Evolutionary conservation across 768 basidiomycete species (phyloP).

Genomic region (Terana coerulea): DNA sequence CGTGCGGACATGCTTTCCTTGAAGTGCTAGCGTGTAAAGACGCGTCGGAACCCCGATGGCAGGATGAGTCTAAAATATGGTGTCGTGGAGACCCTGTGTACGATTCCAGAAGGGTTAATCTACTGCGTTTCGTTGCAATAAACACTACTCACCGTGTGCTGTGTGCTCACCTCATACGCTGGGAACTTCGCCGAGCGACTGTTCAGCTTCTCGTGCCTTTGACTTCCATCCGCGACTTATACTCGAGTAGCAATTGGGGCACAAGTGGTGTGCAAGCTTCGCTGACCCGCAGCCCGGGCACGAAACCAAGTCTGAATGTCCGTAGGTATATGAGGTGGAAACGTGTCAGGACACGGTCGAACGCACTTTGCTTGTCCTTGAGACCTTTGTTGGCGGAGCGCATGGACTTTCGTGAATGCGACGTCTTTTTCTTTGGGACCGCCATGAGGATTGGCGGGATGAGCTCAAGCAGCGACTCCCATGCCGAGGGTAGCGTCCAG

Average conservation of each 20-base stretch:
- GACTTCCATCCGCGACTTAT: conserved; percentile 64
- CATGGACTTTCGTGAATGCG: conserved; percentile 95
- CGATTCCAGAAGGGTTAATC: no score
- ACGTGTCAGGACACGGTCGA: not conserved
- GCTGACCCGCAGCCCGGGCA: conserved; percentile 88
- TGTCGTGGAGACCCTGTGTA: no score
- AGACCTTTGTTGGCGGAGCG: conserved; percentile 90
- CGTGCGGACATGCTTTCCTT: no score
- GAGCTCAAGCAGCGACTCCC: conserved; percentile 59
- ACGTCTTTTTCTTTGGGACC: conserved; percentile 91
- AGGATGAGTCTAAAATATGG: no score
- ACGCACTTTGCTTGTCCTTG: conserved; percentile 87
- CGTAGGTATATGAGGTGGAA: not conserved
- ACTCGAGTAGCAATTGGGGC: conserved; percentile 73
- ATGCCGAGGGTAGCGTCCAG: conserved; percentile 34
- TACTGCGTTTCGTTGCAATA: no score
- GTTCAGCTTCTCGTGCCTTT: conserved; percentile 15
- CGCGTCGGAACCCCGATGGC: no score
- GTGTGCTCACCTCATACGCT: no score
- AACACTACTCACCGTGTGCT: no score
- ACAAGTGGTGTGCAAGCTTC: conserved; percentile 87
- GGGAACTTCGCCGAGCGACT: not conserved
- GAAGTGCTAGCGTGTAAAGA: no score
- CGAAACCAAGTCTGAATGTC: conserved; percentile 70
- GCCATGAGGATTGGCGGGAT: conserved; percentile 87